A percentile compares a stretch with the other conserved stretches of the same genome.
These are phyloP conservation scores for Thermochaetoides dissita DNA, from an alignment of 2,329 filamentous ascomycete species.

Conservation along the genomic window DNA sequence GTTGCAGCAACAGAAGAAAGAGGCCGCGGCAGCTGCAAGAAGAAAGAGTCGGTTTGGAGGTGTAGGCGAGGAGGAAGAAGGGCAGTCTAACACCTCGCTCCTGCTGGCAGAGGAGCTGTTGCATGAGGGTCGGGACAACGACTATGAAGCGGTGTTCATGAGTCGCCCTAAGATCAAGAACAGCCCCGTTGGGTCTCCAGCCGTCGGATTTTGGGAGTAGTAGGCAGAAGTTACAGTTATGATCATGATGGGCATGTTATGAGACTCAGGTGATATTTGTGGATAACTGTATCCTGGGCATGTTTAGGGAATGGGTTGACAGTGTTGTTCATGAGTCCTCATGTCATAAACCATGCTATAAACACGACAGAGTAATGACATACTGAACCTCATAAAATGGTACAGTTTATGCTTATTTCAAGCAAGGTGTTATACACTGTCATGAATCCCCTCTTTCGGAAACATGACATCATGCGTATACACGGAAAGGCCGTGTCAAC, in stretches of 20 bases:
- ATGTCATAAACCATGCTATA: background rate
- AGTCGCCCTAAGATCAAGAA: slow-evolving; percentile 67
- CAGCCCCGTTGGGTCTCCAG: slow-evolving; percentile 50
- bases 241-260: background rate
- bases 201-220: slow-evolving; percentile 14
- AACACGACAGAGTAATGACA: no score
- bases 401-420: no score
- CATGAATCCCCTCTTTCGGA: no score
- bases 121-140: slow-evolving; percentile 41
- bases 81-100: slow-evolving; percentile 24
- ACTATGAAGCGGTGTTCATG: slow-evolving; percentile 74
- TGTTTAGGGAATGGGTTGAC: background rate
- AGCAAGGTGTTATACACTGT: no score
- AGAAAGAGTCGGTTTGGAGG: no score
- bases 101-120: slow-evolving; percentile 58
- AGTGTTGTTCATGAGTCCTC: background rate
- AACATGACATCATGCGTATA: no score
- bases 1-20: slow-evolving; percentile 29
- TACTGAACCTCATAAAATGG: no score
- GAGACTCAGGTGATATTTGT: background rate
- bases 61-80: slow-evolving; percentile 26
- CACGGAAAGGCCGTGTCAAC: no score
- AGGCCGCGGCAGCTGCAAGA: slow-evolving; percentile 4
- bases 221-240: background rate
- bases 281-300: background rate